Conservation (phyloP, 192 early-diverging fungal species). For the Backusella parvicylindrica region DNA sequence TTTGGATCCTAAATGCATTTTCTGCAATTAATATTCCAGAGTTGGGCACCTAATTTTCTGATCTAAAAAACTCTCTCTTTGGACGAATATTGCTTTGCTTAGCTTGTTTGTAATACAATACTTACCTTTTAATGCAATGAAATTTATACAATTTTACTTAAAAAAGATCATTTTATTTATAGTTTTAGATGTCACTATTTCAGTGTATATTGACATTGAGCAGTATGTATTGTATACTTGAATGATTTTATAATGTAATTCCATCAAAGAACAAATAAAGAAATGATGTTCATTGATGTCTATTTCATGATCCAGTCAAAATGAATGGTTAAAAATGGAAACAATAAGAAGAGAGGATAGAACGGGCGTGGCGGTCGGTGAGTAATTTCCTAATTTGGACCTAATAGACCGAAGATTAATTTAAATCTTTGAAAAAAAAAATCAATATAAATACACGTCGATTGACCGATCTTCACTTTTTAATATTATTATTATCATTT, state of each 20-base stretch:
- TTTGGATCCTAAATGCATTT: neutral
- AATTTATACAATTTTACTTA: neutral
- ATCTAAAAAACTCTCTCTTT: neutral
- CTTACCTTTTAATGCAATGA: too few species aligned
- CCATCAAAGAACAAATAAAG: too few species aligned
- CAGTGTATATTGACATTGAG: too few species aligned
- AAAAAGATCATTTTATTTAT: neutral
- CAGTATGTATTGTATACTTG: neutral
- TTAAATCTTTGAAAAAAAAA: neutral
- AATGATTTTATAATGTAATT: neutral
- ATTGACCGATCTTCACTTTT: neutral
- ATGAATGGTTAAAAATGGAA: neutral
- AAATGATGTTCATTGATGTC: too few species aligned
- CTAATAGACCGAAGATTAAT: neutral
- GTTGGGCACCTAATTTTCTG: neutral
- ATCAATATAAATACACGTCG: neutral
- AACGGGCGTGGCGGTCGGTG: neutral
- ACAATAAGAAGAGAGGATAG: neutral
- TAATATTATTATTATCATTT: neutral
- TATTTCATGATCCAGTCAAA: neutral
- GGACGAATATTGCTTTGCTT: neutral
- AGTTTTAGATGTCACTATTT: too few species aligned
- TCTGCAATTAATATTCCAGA: neutral
- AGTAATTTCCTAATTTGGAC: neutral
- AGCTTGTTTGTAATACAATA: neutral